These are phyloP conservation scores for Colletotrichum euphorbiae DNA, from an alignment of 2,329 filamentous ascomycete species.

Conservation along the genomic window DNA sequence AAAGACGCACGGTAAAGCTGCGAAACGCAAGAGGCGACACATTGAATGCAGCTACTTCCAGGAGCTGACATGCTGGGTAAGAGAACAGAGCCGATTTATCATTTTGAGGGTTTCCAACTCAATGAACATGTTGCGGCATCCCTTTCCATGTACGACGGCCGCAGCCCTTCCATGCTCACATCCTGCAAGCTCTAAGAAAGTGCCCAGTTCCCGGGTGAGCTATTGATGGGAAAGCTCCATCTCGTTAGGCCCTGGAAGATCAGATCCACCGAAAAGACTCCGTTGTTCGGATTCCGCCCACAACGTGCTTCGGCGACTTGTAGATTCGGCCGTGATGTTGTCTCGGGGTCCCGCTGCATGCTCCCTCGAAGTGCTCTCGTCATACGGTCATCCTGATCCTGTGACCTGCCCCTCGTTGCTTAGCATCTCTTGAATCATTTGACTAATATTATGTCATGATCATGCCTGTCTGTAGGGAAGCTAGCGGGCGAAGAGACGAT, in stretches of 20 bases:
- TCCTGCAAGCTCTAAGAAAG: constrained; percentile 26
- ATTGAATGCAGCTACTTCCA: background rate
- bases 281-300: constrained; percentile 21
- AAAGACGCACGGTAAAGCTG: too few species aligned
- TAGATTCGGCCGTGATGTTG: constrained; percentile 6
- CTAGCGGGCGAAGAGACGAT: background rate
- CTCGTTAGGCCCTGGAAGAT: background rate
- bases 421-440: constrained; percentile 9
- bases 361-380: background rate
- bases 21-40: too few species aligned
- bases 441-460: constrained; percentile 11
- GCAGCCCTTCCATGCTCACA: constrained; percentile 8
- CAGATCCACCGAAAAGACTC: constrained; percentile 10
- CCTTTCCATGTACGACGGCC: background rate
- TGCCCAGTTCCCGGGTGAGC: background rate
- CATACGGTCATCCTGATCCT: background rate
- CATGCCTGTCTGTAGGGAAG: background rate
- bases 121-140: background rate
- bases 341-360: background rate
- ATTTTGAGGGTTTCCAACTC: background rate
- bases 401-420: background rate
- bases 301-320: constrained; percentile 10
- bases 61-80: too few species aligned
- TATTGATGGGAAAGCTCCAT: constrained; percentile 16
- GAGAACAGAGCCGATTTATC: too few species aligned